Conservation (phyloP, 106 monocot species). For the Dioscorea zingiberensis region DNA sequence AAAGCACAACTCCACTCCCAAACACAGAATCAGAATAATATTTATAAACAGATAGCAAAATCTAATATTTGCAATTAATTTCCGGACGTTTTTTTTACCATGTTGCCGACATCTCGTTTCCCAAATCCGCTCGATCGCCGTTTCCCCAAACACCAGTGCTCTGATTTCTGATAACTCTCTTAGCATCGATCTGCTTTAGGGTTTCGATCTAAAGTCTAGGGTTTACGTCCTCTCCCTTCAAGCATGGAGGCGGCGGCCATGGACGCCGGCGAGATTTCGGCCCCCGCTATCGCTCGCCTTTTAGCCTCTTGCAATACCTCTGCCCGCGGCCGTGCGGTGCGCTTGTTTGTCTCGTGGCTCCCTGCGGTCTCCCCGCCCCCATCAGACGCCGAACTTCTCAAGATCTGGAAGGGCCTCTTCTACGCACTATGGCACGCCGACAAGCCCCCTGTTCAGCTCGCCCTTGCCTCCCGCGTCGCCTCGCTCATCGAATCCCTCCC, state of each 20-base stretch:
- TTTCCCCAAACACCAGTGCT: too few species aligned
- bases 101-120: too few species aligned
- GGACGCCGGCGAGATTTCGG: conserved; percentile 23
- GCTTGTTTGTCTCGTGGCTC: conserved; percentile 41
- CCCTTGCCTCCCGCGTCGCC: conserved; percentile 52
- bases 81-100: too few species aligned
- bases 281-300: conserved; percentile 54
- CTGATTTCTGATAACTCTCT: too few species aligned
- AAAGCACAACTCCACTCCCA: too few species aligned
- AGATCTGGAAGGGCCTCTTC: conserved; percentile 99
- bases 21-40: too few species aligned
- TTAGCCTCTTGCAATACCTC: conserved; percentile 69
- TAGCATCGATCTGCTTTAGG: too few species aligned
- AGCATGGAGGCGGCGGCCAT: conserved; percentile 5
- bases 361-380: conserved; percentile 8
- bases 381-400: conserved; percentile 64
- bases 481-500: conserved; percentile 36
- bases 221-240: too few species aligned
- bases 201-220: too few species aligned
- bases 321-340: conserved; percentile 50
- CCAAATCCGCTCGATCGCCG: too few species aligned
- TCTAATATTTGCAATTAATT: too few species aligned
- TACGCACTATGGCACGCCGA: conserved; percentile 95
- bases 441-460: conserved; percentile 55
- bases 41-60: too few species aligned